Evolutionary conservation across 2,329 filamentous ascomycete species (phyloP).

Genomic region (Cordyceps farinosa): DNA sequence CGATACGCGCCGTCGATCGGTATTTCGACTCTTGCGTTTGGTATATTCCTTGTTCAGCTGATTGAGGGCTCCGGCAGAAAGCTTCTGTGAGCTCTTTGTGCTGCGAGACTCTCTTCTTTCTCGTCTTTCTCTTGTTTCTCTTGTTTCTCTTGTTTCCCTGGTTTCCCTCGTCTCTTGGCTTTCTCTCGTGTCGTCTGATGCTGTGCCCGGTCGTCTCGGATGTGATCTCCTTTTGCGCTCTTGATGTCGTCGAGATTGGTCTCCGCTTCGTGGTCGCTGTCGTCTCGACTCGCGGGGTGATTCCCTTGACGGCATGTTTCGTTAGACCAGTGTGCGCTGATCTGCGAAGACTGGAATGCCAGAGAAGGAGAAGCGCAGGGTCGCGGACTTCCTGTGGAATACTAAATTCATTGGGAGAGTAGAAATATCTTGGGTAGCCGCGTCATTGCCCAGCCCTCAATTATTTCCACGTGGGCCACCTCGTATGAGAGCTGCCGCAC

Average conservation of each 20-base stretch:
- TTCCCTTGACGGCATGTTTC: conserved; percentile 35
- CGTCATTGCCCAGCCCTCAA: conserved; percentile 13
- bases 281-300: conserved; percentile 31
- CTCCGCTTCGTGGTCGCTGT: conserved; percentile 28
- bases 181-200: conserved; percentile 33
- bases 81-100: conserved; percentile 24
- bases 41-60: conserved; percentile 61
- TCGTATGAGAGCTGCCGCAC: conserved; percentile 9
- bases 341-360: conserved; percentile 25
- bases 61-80: conserved; percentile 58
- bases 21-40: conserved; percentile 43
- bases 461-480: conserved; percentile 10
- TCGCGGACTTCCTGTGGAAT: background rate
- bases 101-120: conserved; percentile 10
- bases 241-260: conserved; percentile 32
- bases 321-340: conserved; percentile 16
- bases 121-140: conserved; percentile 25
- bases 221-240: conserved; percentile 36
- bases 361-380: conserved; percentile 15
- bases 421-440: conserved; percentile 16
- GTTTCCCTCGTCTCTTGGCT: conserved; percentile 16
- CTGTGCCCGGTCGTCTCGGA: conserved; percentile 30
- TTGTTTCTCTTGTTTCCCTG: conserved; percentile 20
- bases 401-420: background rate
- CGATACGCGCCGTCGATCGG: conserved; percentile 34